Evolutionary conservation across 2,329 filamentous ascomycete species (phyloP), one percentile per base, ranked within the genome.

Genomic region (Diaporthe citri): DNA sequence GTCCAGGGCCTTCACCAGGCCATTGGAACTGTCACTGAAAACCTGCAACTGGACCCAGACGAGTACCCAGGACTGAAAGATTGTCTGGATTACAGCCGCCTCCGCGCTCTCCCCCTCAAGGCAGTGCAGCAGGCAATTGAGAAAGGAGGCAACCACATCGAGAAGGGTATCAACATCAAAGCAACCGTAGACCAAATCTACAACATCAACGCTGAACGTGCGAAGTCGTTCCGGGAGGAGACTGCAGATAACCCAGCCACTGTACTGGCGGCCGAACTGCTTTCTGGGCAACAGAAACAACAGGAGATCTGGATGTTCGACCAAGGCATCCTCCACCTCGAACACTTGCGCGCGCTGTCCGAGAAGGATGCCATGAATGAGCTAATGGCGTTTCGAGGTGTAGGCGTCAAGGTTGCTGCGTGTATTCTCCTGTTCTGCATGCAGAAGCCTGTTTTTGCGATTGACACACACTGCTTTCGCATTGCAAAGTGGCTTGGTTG

Each of bases 161-260:
- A 87, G 22, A 97, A 96, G 83, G 92, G 91, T 75, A 92, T 89
- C 71, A 87, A 92, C 77, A 94, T 97, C 80, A 95, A 96, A 81
- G 83, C 84, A 22, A 95, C 95, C 48, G 86, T 97, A 12, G 90
- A 95, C 70, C 90, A 92, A 82, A 93, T 95, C 0, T 91, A 93
- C 79, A 85, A 91, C 59, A 91, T 95, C 78, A 95, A 94, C 72
- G 85, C 90, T 36, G 76, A 80, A 39, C 79, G 83, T 31, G 80
- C 80, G 20, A 83, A 88, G 28, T 87, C 86, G 0, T 85, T 85
- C 1, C 80, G 83, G 43, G 87, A 87, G 52, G 85, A 85, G 60
- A 74, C 83, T 28, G 84, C 84, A 20, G 81, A 81, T 2, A 80
- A 85, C 4, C 83, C 86, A 2, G 85, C 85, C 0, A 81, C 84